phyloP scores from a whole-genome alignment of 139 green algal species.

The Bryopsis sp. region DNA sequence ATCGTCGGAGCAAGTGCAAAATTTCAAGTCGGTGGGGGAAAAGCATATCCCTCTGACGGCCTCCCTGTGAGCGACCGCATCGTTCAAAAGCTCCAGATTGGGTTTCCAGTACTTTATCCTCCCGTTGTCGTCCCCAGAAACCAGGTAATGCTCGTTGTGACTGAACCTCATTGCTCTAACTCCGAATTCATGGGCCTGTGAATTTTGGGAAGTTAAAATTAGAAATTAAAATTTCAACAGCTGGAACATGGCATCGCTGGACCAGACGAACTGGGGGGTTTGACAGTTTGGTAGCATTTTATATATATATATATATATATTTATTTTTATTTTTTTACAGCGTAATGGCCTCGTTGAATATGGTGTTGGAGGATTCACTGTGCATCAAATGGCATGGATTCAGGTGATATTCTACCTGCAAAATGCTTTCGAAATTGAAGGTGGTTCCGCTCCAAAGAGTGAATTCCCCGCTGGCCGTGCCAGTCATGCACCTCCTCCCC shows the following conservation, averaged over 20 bases:
- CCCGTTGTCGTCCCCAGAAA: conserved; percentile 56
- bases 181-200: conserved; percentile 55
- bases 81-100: conserved; percentile 61
- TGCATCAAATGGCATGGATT: background rate
- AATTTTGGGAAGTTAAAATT: background rate
- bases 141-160: conserved; percentile 62
- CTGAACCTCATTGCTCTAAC: conserved; percentile 57
- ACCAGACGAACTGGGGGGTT: no score
- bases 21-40: conserved; percentile 65
- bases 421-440: conserved; percentile 83
- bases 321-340: no score
- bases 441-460: conserved; percentile 74
- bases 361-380: no score
- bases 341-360: no score
- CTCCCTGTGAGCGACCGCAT: conserved; percentile 55
- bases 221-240: no score
- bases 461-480: conserved; percentile 78
- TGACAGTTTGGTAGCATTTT: no score
- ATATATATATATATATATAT: no score
- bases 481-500: conserved; percentile 74
- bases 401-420: conserved; percentile 69
- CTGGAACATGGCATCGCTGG: no score
- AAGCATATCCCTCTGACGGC: conserved; percentile 51
- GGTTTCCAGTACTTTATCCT: conserved; percentile 43
- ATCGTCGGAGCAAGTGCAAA: conserved; percentile 67